Conservation (phyloP, 2,329 filamentous ascomycete species). For the Stemphylium vesicarium region DNA sequence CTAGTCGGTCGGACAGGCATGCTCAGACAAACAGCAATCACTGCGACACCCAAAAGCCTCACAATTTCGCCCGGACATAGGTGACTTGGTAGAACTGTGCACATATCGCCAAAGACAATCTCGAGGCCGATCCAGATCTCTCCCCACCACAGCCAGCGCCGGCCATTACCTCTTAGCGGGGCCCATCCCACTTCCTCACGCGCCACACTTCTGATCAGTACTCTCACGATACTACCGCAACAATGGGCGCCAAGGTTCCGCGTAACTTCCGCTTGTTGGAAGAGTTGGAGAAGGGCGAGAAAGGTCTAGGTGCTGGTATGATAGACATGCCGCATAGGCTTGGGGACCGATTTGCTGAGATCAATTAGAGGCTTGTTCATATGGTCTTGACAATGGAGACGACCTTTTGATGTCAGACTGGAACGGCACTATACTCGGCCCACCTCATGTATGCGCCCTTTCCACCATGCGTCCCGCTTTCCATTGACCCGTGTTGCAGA, state of each 20-base stretch:
- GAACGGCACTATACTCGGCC: conserved; percentile 97
- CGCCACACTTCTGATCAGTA: conserved; percentile 19
- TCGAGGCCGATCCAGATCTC: background rate
- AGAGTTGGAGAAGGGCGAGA: conserved; percentile 98
- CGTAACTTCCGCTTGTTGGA: conserved; percentile 96
- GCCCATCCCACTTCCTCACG: conserved; percentile 37
- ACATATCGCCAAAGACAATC: background rate
- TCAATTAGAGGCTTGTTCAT: conserved; percentile 85
- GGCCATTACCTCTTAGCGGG: conserved; percentile 35
- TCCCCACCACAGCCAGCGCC: conserved; percentile 9
- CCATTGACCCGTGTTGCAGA: conserved; percentile 58
- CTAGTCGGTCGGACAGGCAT: conserved; percentile 16
- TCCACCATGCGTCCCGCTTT: background rate
- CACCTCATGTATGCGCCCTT: conserved; percentile 77
- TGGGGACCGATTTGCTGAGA: conserved; percentile 11
- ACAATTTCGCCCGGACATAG: conserved; percentile 10
- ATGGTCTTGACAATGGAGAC: conserved; percentile 91
- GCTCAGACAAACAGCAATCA: conserved; percentile 18
- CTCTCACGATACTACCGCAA: conserved; percentile 18
- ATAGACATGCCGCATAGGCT: background rate
- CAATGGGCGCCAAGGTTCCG: conserved; percentile 78
- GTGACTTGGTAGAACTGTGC: conserved; percentile 2
- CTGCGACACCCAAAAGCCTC: conserved; percentile 8
- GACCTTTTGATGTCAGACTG: conserved; percentile 98
- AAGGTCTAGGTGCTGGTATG: conserved; percentile 87